These are phyloP conservation scores for Trichopus zeylanicus DNA, from an alignment of 116 monocot species.

Conservation along the genomic window DNA sequence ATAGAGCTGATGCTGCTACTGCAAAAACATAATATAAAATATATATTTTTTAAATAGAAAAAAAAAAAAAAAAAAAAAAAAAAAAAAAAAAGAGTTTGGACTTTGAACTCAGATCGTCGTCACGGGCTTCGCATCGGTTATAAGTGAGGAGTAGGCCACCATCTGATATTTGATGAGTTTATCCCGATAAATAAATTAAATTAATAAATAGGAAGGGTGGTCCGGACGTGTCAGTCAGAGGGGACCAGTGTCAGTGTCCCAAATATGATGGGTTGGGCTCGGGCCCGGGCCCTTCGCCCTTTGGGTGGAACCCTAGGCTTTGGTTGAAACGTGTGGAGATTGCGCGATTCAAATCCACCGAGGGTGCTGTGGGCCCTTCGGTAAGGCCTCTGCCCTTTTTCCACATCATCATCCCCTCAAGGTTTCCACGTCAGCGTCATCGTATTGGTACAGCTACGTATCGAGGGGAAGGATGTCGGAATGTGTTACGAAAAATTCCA, in stretches of 20 bases:
- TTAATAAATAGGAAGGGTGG: background rate
- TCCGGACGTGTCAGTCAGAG: background rate
- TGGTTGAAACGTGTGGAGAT: background rate
- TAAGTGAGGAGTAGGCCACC: background rate
- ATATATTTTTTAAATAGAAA: no score
- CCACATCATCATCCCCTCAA: no score
- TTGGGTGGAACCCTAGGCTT: constrained; percentile 3
- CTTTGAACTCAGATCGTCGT: background rate
- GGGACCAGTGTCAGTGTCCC: constrained; percentile 6
- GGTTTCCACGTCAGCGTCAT: no score
- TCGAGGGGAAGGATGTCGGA: no score
- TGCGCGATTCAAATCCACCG: background rate
- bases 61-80: no score
- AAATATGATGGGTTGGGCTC: background rate
- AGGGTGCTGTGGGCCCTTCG: no score
- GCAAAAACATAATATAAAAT: no score
- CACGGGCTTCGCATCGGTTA: background rate
- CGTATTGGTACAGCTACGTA: no score
- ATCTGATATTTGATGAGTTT: background rate
- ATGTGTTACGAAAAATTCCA: no score
- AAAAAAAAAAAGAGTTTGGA: no score
- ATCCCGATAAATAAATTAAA: background rate
- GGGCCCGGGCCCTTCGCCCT: background rate
- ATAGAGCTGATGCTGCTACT: no score
- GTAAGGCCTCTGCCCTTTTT: no score